Percentiles rank a stretch among this genome's conserved stretches.
Evolutionary conservation across 345 rosid genomes (phyloP).

Genomic region (Citrus sp.): DNA sequence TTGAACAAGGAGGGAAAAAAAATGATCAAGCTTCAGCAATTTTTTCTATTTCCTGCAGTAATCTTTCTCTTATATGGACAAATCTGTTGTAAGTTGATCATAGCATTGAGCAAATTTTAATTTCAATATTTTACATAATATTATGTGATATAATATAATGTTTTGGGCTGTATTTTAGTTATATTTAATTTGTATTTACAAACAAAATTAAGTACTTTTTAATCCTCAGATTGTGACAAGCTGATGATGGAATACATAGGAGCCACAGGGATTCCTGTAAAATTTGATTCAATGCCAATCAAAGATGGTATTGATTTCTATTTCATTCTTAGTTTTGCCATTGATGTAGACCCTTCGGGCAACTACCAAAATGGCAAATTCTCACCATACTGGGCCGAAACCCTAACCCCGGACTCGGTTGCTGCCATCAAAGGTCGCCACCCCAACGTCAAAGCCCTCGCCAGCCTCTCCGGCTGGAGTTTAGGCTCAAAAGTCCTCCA

Average conservation of each 20-base stretch:
- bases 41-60: background rate
- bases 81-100: background rate
- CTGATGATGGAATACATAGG: conserved; percentile 73
- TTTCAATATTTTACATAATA: background rate
- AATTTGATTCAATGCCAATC: conserved; percentile 37
- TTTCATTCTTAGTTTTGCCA: conserved; percentile 50
- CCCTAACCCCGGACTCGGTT: conserved; percentile 32
- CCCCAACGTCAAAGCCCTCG: conserved; percentile 42
- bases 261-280: conserved; percentile 37
- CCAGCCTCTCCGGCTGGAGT: conserved; percentile 61
- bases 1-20: no score
- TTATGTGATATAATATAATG: no score
- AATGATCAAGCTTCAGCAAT: background rate
- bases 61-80: background rate
- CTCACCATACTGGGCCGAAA: conserved; percentile 40
- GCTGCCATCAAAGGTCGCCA: conserved; percentile 27
- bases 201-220: no score
- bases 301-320: conserved; percentile 38
- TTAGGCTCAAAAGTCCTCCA: conserved; percentile 31
- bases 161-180: background rate
- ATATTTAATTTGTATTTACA: no score
- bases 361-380: conserved; percentile 38
- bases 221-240: conserved; percentile 37
- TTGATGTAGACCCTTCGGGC: conserved; percentile 42
- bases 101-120: background rate